Conservation (phyloP, 306 rosid species). For the Pueraria montana region DNA sequence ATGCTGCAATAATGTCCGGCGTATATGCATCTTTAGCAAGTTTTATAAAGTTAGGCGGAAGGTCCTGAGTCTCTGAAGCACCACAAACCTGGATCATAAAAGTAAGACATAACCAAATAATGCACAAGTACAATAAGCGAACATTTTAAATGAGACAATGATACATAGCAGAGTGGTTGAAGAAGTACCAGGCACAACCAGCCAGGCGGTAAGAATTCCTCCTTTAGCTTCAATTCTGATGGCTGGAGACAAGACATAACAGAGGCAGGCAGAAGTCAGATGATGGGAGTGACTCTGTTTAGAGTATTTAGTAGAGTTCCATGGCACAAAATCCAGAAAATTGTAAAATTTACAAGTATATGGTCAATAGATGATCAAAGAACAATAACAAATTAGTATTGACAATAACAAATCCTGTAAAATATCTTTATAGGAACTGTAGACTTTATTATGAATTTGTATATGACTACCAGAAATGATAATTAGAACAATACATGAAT, state of each 20-base stretch:
- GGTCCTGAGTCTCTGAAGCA: conserved; percentile 77
- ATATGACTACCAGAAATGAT: conserved; percentile 3
- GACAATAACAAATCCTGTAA: conserved; percentile 19
- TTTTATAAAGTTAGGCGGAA: conserved; percentile 85
- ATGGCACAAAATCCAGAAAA: conserved; percentile 29
- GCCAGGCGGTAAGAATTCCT: conserved; percentile 89
- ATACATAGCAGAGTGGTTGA: conserved; percentile 33
- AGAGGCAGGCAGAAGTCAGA: conserved; percentile 37
- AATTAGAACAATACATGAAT: conserved; percentile 19
- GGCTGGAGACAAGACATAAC: conserved; percentile 74
- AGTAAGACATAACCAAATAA: conserved; percentile 39
- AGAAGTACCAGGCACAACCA: conserved; percentile 91
- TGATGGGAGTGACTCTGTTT: conserved; percentile 15
- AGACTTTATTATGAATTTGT: not conserved
- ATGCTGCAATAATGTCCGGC: conserved; percentile 93
- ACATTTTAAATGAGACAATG: conserved; percentile 31
- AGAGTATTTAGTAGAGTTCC: not conserved
- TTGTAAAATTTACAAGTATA: conserved; percentile 22
- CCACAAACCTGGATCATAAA: conserved; percentile 83
- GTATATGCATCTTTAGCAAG: conserved; percentile 89
- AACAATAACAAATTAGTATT: not conserved
- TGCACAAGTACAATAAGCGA: not conserved
- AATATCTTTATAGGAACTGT: conserved; percentile 2
- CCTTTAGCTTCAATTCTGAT: conserved; percentile 91
- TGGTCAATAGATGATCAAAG: conserved; percentile 17